phyloP scores from a whole-genome alignment of 2,329 filamentous ascomycete genomes.

The Fusarium fujikuroi region DNA sequence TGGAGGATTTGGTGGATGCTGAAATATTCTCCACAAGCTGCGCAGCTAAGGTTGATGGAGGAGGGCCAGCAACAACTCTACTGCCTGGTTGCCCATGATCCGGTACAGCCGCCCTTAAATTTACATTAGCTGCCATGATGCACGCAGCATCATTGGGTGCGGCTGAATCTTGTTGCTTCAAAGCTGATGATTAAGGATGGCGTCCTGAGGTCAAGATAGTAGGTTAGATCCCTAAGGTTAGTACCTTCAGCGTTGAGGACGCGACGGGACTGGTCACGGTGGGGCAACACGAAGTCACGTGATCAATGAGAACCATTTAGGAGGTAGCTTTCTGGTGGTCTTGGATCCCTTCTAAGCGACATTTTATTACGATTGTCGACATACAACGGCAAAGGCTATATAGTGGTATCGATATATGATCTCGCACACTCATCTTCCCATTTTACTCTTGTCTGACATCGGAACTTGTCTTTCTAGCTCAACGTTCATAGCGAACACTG shows the following conservation, averaged over 20 bases:
- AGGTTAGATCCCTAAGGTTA: not conserved
- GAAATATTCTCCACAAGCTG: slow-evolving; percentile 87
- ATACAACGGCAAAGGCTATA: not conserved
- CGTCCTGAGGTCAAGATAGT: not conserved
- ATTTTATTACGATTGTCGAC: not conserved
- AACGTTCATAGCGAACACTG: slow-evolving; percentile 49
- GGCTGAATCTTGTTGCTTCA: slow-evolving; percentile 4
- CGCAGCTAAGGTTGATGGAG: slow-evolving; percentile 86
- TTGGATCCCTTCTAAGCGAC: not conserved
- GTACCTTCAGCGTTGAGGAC: slow-evolving; percentile 6
- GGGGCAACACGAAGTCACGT: slow-evolving; percentile 41
- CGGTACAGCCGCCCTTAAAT: slow-evolving; percentile 30
- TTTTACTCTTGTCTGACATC: not conserved
- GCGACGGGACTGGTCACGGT: slow-evolving; percentile 39
- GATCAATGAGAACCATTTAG: not conserved
- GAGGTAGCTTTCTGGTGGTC: not conserved
- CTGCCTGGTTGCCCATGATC: slow-evolving; percentile 33
- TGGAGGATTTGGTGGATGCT: slow-evolving; percentile 68
- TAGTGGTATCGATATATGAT: not conserved
- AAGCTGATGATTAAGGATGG: not conserved
- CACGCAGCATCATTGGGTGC: slow-evolving; percentile 40
- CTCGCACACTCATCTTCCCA: not conserved
- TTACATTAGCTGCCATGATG: slow-evolving; percentile 46
- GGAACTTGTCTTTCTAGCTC: not conserved
- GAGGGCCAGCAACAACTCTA: slow-evolving; percentile 49